Base-by-base conservation (phyloP, 768 basidiomycete genomes). In the Boletus vinaceobasis region DNA sequence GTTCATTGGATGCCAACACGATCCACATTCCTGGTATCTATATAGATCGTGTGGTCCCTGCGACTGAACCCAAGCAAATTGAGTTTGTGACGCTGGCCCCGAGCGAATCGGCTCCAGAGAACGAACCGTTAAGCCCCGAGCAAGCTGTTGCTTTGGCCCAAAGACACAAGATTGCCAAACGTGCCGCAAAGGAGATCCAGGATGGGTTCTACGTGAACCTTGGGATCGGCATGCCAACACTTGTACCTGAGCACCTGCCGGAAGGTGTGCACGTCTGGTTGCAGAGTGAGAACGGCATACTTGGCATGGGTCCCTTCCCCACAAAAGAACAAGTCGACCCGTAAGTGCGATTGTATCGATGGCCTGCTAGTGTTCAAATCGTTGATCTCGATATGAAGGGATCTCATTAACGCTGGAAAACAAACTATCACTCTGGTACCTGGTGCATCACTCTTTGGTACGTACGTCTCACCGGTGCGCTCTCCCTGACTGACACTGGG, bases 321-420 rank as follows among this genome's bases (percentile, higher is more conserved):
- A 88, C 88, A 6, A 76, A 83, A 71, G 80, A 88, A 47, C 77
- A 91, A 67, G 76, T 92, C 9, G 90, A 93, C 65, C 82, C 90
- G 90, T 91, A 56, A 75, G 87, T 76, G 43, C 11, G 26, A 42
- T 52, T 38, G n/a, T 38, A 42, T 29, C 15, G n/a, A 45, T 49
- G 2, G 26, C 19, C 17, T 29, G 19, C 9, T 60, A 32, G 15
- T 31, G 15, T n/a, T 35, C 21, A 1, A 26, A 10, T 56, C 6
- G 59, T 53, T 55, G 37, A 60, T 43, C 19, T 42, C 37, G 38
- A 26, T 36, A 21, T 57, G 8, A 60, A 91, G 90, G 37, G 93
- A 97, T 70, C 81, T 95, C 60, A 90, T 96, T 64, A 97, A 97
- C 61, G 94, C 93, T 38, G 93, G 93, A 21, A 97, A 97, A 70